phyloP scores from a whole-genome alignment of 2,329 filamentous ascomycete species.

The Phaeophleospora eucalypticola region DNA sequence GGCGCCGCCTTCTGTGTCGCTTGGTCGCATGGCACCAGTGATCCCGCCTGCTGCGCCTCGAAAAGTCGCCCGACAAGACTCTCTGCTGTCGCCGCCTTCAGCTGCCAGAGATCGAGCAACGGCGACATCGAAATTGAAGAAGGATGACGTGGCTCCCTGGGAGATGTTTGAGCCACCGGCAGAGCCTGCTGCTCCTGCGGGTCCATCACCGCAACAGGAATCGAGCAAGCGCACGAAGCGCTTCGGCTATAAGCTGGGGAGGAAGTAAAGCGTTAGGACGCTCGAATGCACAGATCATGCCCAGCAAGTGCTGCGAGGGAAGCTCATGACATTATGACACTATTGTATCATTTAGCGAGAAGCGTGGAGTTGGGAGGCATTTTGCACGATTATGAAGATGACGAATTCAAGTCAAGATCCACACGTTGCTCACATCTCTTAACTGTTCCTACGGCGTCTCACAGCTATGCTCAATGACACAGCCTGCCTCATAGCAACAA shows the following conservation, averaged over 20 bases:
- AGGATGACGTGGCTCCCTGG: conserved; percentile 16
- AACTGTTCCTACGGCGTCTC: too few relatives aligned
- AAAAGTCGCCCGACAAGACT: not conserved
- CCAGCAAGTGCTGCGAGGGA: too few relatives aligned
- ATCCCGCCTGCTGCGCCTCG: not conserved
- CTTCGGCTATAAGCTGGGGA: conserved; percentile 9
- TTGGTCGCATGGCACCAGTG: not conserved
- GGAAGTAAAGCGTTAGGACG: conserved; percentile 9
- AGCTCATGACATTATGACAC: too few relatives aligned
- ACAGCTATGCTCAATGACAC: too few relatives aligned
- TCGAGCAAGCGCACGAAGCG: conserved; percentile 7
- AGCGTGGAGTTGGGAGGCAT: not conserved
- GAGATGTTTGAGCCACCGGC: conserved; percentile 15
- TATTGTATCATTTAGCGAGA: not conserved
- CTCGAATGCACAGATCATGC: too few relatives aligned
- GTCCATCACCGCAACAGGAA: not conserved
- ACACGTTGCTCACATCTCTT: too few relatives aligned
- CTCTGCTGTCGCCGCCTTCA: not conserved
- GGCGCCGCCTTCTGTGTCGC: not conserved
- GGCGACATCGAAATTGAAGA: conserved; percentile 2
- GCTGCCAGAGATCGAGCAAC: not conserved
- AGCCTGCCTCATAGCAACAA: too few relatives aligned
- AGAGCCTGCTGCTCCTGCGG: not conserved
- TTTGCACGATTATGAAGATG: not conserved
- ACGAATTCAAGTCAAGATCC: too few relatives aligned